Evolutionary conservation across 805 yeast genomes (phyloP), one percentile per base, ranked within the genome.

Genomic region (Kodamaea jinghongensis): DNA sequence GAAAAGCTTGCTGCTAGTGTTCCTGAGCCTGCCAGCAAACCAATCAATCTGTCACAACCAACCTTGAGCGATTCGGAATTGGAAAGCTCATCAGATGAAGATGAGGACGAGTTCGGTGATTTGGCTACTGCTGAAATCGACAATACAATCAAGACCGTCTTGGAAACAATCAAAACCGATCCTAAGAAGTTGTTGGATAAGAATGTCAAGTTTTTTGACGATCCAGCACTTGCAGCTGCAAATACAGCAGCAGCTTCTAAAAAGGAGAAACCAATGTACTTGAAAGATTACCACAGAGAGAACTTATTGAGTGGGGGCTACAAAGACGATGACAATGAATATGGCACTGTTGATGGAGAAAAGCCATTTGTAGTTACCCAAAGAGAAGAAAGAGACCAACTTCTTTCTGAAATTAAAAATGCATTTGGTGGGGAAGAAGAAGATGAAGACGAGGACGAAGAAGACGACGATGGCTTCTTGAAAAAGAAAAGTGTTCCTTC

Each of bases 251-350:
- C 33, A 6, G 8, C 33, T 11, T 15, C 17, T 4, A 42, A 41
- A 14, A 50, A 49, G 30, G 59, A 49, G 26, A 86, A 86, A 56
- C 96, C 98, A 7, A 70, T 93, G 41, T 87, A 83, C 58, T 75
- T 93, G 61, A 89, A 90, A 51, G 99, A 93, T 60, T 93, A 90
- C 55, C 97, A 93, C 57, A 75, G 98, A 59, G 78, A 79, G 79
- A 84, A 80, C 49, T 61, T 90, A 26, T 66, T 93, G n/a, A 70
- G 81, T 3, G 91, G 90, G 8, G 74, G 71, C 30, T 76, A 75
- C 15, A 71, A 69, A 28, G 71, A 70, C 17, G 80, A 73, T n/a
- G 80, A 73, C 2, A 65, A 64, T 31, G 70, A 69, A 43, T 60
- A 51, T 39, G 63, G 57, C 5, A 71, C 75, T 13, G 71, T 68